A percentile compares a stretch with the other conserved stretches of the same genome.
Conservation (phyloP, 108 stramenopile species). For the Schizochytrium sp. region DNA sequence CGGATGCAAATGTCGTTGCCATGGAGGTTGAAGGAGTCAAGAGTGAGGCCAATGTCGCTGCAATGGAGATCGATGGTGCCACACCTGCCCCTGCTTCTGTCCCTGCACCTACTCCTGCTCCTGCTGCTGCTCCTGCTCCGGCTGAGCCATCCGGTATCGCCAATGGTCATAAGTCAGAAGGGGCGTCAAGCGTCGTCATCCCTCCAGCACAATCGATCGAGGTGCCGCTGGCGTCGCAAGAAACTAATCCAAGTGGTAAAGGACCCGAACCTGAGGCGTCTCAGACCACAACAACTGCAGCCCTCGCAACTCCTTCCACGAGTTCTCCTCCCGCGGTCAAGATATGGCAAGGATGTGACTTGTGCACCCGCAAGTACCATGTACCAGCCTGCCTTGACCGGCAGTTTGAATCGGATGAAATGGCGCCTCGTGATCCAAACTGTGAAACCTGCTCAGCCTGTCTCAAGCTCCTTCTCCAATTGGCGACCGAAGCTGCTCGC, state of each 20-base stretch:
- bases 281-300: neutral
- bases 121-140: neutral
- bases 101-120: neutral
- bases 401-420: neutral
- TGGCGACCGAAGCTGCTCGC: neutral
- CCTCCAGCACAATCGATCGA: too few species aligned
- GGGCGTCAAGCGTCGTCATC: too few species aligned
- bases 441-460: neutral
- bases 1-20: too few species aligned
- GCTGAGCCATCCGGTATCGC: neutral
- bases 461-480: neutral
- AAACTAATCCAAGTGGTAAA: too few species aligned
- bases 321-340: neutral
- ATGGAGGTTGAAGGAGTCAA: too few species aligned
- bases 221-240: too few species aligned
- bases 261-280: too few species aligned
- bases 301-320: neutral
- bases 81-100: neutral
- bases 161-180: neutral
- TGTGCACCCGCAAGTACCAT: neutral
- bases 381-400: neutral
- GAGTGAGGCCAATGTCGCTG: too few species aligned
- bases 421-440: neutral
- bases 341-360: neutral
- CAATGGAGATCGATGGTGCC: too few species aligned